Evolutionary conservation across 306 rosid genomes (phyloP).

Genomic region (Lithocarpus polystachyus): DNA sequence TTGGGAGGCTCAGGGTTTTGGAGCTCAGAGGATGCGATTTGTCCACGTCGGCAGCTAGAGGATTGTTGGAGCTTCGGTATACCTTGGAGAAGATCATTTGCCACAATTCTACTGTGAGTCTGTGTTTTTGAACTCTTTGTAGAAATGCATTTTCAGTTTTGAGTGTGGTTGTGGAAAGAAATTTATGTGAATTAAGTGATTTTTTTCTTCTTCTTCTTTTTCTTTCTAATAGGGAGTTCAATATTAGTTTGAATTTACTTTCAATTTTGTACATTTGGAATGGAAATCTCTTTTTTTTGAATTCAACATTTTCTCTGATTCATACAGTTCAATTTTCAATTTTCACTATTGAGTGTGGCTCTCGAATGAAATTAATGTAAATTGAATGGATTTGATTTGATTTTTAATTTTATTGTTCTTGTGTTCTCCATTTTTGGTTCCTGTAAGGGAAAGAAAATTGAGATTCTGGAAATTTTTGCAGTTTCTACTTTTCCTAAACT

Average conservation of each 20-base stretch:
- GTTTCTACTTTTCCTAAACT: no score
- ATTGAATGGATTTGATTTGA: neutral
- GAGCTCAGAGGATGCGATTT: slow-evolving; percentile 95
- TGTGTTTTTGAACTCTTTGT: neutral
- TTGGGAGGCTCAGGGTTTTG: slow-evolving; percentile 70
- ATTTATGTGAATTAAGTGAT: neutral
- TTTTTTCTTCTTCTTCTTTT: neutral
- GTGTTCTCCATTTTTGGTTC: no score
- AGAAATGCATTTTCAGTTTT: neutral
- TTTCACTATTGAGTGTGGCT: neutral
- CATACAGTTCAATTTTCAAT: neutral
- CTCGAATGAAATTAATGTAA: neutral
- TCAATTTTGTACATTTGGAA: neutral
- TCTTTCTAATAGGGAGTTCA: neutral
- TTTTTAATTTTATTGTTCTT: neutral
- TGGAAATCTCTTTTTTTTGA: neutral
- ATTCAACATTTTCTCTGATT: neutral
- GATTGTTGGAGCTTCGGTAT: slow-evolving; percentile 78
- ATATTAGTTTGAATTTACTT: neutral
- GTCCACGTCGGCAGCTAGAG: slow-evolving; percentile 89
- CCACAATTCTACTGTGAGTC: slow-evolving; percentile 89
- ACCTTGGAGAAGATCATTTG: slow-evolving; percentile 92
- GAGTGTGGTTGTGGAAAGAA: neutral
- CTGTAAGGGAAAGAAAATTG: no score
- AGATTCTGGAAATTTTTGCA: no score